These are phyloP conservation scores for Apophysomyces ossiformis DNA, from an alignment of 371 early-diverging fungal species.

Conservation along the genomic window DNA sequence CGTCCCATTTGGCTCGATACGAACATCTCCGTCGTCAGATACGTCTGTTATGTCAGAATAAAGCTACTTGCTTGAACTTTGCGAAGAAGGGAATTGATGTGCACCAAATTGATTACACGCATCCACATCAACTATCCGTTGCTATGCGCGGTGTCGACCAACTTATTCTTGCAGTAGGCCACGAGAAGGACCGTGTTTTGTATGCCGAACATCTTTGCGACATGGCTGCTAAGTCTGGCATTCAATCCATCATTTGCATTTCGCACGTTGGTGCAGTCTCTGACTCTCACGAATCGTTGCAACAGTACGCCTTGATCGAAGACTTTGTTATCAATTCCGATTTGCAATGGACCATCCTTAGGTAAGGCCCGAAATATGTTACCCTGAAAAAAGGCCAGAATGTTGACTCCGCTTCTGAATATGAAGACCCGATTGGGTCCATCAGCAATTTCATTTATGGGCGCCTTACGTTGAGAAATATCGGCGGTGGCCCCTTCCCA, in stretches of 20 bases:
- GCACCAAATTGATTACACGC: slow-evolving; percentile 34
- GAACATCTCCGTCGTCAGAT: slow-evolving; percentile 28
- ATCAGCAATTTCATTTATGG: slow-evolving; percentile 46
- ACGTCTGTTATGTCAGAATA: slow-evolving; percentile 38
- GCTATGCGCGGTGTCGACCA: slow-evolving; percentile 48
- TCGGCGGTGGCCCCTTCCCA: slow-evolving; percentile 27
- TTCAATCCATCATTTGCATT: slow-evolving; percentile 42
- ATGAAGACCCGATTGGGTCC: slow-evolving; percentile 47
- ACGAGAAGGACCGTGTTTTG: slow-evolving; percentile 35
- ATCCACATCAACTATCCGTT: slow-evolving; percentile 37
- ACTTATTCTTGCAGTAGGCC: slow-evolving; percentile 40
- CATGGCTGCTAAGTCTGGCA: slow-evolving; percentile 41
- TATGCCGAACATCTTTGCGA: slow-evolving; percentile 32
- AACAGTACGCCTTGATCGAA: slow-evolving; percentile 44
- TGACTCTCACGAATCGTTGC: slow-evolving; percentile 25
- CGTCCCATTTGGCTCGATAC: slow-evolving; percentile 42
- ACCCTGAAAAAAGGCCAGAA: not conserved
- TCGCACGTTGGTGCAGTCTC: slow-evolving; percentile 51
- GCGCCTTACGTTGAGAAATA: slow-evolving; percentile 31
- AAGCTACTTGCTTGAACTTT: slow-evolving; percentile 31
- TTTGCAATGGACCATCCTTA: slow-evolving; percentile 45
- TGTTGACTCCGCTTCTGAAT: not conserved
- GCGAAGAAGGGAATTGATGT: slow-evolving; percentile 42
- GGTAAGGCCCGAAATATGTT: slow-evolving; percentile 23
- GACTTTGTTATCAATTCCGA: slow-evolving; percentile 34